A percentile compares a stretch with the other conserved stretches of the same genome.
These are phyloP conservation scores for Candida orba DNA, from an alignment of 805 yeast species.

Conservation along the genomic window DNA sequence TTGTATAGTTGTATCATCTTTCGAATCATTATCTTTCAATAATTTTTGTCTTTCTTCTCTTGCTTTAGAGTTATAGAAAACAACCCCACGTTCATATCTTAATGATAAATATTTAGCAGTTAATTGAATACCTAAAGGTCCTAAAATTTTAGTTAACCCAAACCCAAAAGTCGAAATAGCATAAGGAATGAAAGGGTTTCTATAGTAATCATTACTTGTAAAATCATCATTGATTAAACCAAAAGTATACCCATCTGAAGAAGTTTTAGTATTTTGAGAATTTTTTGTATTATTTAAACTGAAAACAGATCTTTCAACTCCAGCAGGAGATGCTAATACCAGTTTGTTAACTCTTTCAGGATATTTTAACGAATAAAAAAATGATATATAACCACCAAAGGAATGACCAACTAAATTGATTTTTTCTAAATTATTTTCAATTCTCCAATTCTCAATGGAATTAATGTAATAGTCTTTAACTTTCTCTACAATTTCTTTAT, in stretches of 20 bases:
- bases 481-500: conserved; percentile 21
- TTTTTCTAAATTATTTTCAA: conserved; percentile 36
- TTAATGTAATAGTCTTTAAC: conserved; percentile 52
- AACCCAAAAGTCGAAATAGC: conserved; percentile 33
- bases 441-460: conserved; percentile 62
- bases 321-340: conserved; percentile 68
- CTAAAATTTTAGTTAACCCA: conserved; percentile 38
- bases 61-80: conserved; percentile 5
- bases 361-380: conserved; percentile 52
- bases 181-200: conserved; percentile 25
- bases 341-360: conserved; percentile 48
- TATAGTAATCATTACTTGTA: conserved; percentile 20
- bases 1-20: too few relatives aligned
- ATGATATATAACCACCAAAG: conserved; percentile 68
- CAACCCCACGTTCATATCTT: conserved; percentile 9
- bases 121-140: conserved; percentile 34
- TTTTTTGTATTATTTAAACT: conserved; percentile 36
- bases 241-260: conserved; percentile 3
- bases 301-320: conserved; percentile 63
- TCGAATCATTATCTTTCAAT: too few relatives aligned
- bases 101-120: conserved; percentile 20
- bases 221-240: conserved; percentile 12
- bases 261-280: conserved; percentile 1
- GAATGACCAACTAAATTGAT: conserved; percentile 72
- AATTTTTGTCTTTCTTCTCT: background rate